phyloP scores from a whole-genome alignment of 805 yeast genomes.

The Candida arabinofermentans region DNA sequence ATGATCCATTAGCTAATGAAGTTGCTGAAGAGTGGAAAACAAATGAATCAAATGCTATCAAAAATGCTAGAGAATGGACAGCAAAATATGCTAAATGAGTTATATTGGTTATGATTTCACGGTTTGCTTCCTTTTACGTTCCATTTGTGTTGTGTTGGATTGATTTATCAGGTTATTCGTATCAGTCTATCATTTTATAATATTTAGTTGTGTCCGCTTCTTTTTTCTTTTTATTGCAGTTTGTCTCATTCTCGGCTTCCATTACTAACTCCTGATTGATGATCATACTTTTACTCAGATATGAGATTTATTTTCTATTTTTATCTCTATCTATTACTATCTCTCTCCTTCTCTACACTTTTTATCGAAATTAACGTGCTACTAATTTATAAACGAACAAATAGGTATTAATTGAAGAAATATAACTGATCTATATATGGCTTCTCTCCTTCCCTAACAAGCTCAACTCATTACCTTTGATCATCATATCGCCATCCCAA shows the following conservation, averaged over 20 bases:
- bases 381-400: not conserved
- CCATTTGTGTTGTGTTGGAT: not conserved
- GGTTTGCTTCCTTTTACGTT: not conserved
- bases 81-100: conserved; percentile 44
- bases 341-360: too few relatives aligned
- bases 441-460: conserved; percentile 11
- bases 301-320: too few relatives aligned
- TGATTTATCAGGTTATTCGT: too few relatives aligned
- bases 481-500: conserved; percentile 52
- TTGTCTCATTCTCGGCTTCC: too few relatives aligned
- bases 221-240: too few relatives aligned
- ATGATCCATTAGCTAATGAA: conserved; percentile 96
- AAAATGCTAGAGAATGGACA: conserved; percentile 78
- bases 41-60: conserved; percentile 74
- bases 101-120: not conserved
- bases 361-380: not conserved
- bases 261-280: too few relatives aligned
- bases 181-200: too few relatives aligned
- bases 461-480: conserved; percentile 6
- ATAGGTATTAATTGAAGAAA: not conserved
- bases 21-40: conserved; percentile 97
- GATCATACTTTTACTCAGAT: too few relatives aligned
- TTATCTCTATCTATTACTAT: too few relatives aligned
- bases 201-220: too few relatives aligned
- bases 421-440: conserved; percentile 6